Percentiles rank a stretch among this genome's conserved stretches.
phyloP scores from a whole-genome alignment of 1,284 basidiomycete species.

The Fomitopsis pinicola region DNA sequence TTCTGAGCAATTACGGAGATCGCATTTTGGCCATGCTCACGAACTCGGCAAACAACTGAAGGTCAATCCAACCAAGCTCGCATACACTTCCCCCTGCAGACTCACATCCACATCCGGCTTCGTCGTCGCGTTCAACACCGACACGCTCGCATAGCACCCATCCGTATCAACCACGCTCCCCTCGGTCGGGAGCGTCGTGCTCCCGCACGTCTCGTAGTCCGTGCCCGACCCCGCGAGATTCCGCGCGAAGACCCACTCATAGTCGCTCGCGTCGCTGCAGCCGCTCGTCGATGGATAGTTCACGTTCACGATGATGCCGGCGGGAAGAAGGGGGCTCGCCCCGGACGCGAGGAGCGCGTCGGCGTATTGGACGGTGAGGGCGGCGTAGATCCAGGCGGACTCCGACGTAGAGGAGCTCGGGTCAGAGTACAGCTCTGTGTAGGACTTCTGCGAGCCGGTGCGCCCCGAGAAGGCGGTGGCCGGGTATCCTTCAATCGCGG shows the following conservation, averaged over 20 bases:
- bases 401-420: conserved; percentile 30
- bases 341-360: conserved; percentile 29
- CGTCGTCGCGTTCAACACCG: conserved; percentile 40
- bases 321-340: conserved; percentile 33
- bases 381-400: conserved; percentile 39
- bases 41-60: conserved; percentile 7
- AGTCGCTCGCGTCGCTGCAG: conserved; percentile 35
- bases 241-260: conserved; percentile 44
- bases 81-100: conserved; percentile 37
- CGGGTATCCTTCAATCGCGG: conserved; percentile 41
- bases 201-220: conserved; percentile 45
- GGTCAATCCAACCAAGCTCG: conserved; percentile 22
- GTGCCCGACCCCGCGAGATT: conserved; percentile 29
- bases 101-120: conserved; percentile 38
- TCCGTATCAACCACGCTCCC: conserved; percentile 28
- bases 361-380: conserved; percentile 38
- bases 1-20: too few relatives aligned
- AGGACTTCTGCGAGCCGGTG: conserved; percentile 38
- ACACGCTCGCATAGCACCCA: conserved; percentile 43
- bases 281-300: conserved; percentile 41
- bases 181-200: conserved; percentile 38
- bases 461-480: conserved; percentile 47
- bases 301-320: conserved; percentile 42
- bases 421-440: conserved; percentile 37
- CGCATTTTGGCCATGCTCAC: neutral